phyloP scores from a whole-genome alignment of 1,139 yeast species.

The Geotrichum restrictum region DNA sequence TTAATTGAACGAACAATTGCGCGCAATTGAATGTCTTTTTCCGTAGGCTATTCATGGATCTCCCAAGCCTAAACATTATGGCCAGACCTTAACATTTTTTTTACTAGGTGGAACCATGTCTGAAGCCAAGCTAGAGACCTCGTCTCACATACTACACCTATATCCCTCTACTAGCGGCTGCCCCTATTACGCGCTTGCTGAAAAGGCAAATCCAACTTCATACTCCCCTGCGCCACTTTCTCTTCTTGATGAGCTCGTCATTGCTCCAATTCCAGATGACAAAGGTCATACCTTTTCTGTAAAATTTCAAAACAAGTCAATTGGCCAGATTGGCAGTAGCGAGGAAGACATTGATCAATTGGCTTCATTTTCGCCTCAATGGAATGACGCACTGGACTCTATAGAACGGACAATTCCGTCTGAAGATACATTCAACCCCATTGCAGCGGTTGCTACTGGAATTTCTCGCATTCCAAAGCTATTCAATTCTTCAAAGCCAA shows the following conservation, averaged over 20 bases:
- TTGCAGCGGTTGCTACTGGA: neutral
- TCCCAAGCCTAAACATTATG: no score
- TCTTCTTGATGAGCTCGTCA: neutral
- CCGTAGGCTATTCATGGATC: no score
- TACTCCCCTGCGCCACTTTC: conserved; percentile 13
- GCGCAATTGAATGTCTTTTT: no score
- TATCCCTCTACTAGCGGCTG: conserved; percentile 7
- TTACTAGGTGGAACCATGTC: neutral
- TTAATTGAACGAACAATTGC: no score
- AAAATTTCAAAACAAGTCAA: conserved; percentile 6
- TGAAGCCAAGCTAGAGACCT: conserved; percentile 17
- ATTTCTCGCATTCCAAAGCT: conserved; percentile 7
- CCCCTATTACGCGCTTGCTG: conserved; percentile 17
- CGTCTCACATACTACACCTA: conserved; percentile 19
- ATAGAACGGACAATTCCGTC: neutral
- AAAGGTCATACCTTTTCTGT: conserved; percentile 4
- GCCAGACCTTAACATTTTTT: neutral
- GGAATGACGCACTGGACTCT: conserved; percentile 20
- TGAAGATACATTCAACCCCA: neutral
- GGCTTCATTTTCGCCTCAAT: conserved; percentile 16
- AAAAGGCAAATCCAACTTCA: conserved; percentile 11
- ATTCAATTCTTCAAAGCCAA: neutral
- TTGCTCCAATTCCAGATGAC: conserved; percentile 8
- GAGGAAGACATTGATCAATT: conserved; percentile 8
- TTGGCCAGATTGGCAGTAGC: conserved; percentile 15